phyloP scores from a whole-genome alignment of 352 stramenopile genomes.

The Globisporangium yorkense region DNA sequence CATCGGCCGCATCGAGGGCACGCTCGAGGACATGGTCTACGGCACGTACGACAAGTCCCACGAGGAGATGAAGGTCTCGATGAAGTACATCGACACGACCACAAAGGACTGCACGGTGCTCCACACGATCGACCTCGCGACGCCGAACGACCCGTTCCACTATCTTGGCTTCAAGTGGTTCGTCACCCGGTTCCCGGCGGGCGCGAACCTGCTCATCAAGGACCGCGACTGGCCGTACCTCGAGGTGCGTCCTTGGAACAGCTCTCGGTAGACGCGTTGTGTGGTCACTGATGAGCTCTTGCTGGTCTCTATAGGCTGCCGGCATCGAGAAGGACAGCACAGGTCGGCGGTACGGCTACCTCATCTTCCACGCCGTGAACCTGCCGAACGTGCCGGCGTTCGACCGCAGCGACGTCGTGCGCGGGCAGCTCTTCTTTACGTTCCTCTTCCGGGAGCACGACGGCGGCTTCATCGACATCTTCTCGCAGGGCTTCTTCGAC shows the following conservation, averaged over 20 bases:
- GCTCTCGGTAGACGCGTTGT: background rate
- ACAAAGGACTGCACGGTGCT: slow-evolving; percentile 33
- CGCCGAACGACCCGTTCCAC: slow-evolving; percentile 31
- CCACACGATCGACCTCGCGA: slow-evolving; percentile 29
- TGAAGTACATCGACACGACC: slow-evolving; percentile 20
- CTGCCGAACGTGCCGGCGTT: slow-evolving; percentile 31
- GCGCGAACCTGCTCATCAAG: slow-evolving; percentile 9
- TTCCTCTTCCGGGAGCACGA: slow-evolving; percentile 32
- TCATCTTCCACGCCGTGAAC: slow-evolving; percentile 39
- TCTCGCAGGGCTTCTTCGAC: slow-evolving; percentile 37
- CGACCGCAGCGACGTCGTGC: slow-evolving; percentile 17
- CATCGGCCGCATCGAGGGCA: slow-evolving; percentile 30
- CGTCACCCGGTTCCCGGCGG: slow-evolving; percentile 21
- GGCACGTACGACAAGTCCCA: slow-evolving; percentile 28
- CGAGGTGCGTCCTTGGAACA: slow-evolving; percentile 16
- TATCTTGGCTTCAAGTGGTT: slow-evolving; percentile 49
- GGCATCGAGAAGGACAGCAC: slow-evolving; percentile 27
- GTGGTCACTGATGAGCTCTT: background rate
- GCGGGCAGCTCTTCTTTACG: slow-evolving; percentile 19
- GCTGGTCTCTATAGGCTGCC: slow-evolving; percentile 9
- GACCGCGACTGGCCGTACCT: slow-evolving; percentile 24
- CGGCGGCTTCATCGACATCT: slow-evolving; percentile 31
- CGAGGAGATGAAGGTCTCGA: slow-evolving; percentile 29
- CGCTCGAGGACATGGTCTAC: slow-evolving; percentile 44
- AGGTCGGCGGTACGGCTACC: slow-evolving; percentile 30